phyloP scores from a whole-genome alignment of 2,329 filamentous ascomycete genomes.

The Xylariaceae sp. region DNA sequence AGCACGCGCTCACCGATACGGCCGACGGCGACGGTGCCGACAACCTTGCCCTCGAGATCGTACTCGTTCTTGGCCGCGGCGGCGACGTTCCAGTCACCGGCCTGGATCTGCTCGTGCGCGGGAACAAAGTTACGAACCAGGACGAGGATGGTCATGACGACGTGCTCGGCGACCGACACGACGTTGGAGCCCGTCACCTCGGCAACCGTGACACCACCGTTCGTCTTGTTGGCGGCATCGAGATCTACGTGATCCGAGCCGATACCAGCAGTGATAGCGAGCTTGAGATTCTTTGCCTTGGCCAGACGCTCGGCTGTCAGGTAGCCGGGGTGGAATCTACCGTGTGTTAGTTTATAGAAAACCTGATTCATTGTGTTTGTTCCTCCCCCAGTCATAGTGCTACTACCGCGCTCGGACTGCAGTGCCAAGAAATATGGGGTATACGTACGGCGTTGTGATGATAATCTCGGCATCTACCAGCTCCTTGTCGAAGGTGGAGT shows the following conservation, averaged over 20 bases:
- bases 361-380: too few relatives aligned
- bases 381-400: neutral
- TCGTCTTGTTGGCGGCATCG: conserved; percentile 96
- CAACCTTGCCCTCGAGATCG: conserved; percentile 96
- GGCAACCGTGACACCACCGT: conserved; percentile 94
- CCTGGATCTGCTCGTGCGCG: conserved; percentile 89
- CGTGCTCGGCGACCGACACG: conserved; percentile 97
- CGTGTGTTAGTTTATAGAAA: conserved; percentile 26
- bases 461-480: conserved; percentile 97
- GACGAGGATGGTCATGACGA: conserved; percentile 97
- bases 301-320: conserved; percentile 94
- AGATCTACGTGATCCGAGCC: conserved; percentile 98
- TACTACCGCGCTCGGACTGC: neutral
- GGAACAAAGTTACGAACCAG: conserved; percentile 99
- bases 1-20: conserved; percentile 98
- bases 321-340: conserved; percentile 96
- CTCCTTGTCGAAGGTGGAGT: conserved; percentile 93
- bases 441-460: conserved; percentile 90
- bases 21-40: conserved; percentile 96
- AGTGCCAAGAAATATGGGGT: conserved; percentile 32
- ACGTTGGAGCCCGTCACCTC: conserved; percentile 99
- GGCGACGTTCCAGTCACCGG: conserved; percentile 94
- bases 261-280: conserved; percentile 96
- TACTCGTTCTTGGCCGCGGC: conserved; percentile 98
- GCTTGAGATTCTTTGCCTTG: conserved; percentile 98